Base-by-base conservation (phyloP, 495 filamentous ascomycete species). In the Amphirosellinia nigrospora region DNA sequence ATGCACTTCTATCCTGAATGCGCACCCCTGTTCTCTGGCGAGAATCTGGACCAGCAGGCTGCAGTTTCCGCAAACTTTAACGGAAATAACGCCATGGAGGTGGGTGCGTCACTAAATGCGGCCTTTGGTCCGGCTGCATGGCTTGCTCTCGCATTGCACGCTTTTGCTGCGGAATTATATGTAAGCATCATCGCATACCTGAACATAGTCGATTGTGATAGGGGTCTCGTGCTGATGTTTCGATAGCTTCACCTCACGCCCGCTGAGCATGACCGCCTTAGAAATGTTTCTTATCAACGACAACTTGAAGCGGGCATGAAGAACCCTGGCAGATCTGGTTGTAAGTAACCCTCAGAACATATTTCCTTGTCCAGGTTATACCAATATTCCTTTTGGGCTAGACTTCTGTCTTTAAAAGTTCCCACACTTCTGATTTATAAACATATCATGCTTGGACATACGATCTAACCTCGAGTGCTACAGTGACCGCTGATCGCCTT, bases 301-400 rank as follows among this genome's bases (percentile, higher is more conserved):
- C 87, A 89, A 72, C 48, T 87, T 28, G 84, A 85, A 71, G 78
- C 79, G 0, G 87, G 87, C 0, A 80, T 83, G 71, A 75, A 75
- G 21, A 75, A 83, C 55, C 81, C 87, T 0, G 86, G 85, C 3
- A 79, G 75, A 52, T 77, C 79, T 5, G 87, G 87, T 1, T 74
- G 55, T 58, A 58, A 58, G 55, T 58, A 9, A 32, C 34, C 16
- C 7, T 15, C 8, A 0, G 21, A 23, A 9, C 2, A 6, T 0
- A 26, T 52, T 52, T 52, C 3, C 39, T 43, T 43, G 1, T 53
- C 16, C 13, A 30, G 11, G 11, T 53, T 13, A 4, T 15, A 1
- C 11, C 11, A 28, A 15, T 28, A 16, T 53, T 5, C 19, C 15
- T 11, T 26, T 53, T 53, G 5, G 13, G 26, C 11, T 16, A 30